Conservation (phyloP, 2,329 filamentous ascomycete species). For the Moelleriella libera region DNA sequence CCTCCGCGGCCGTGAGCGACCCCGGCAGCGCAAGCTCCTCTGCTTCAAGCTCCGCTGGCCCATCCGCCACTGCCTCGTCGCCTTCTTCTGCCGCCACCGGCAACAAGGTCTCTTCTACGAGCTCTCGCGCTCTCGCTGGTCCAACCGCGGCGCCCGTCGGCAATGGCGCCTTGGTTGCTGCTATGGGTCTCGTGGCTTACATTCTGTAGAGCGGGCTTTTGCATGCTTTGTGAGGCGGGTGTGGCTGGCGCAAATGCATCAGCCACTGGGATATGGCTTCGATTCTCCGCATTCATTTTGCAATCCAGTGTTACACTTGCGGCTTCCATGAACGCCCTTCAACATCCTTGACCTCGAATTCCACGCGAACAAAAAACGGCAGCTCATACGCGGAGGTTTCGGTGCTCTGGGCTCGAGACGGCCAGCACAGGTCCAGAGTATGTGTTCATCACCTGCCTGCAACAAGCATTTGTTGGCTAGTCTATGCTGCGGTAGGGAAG, state of each 20-base stretch:
- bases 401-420: too few relatives aligned
- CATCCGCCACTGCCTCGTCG: constrained; percentile 7
- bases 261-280: constrained; percentile 7
- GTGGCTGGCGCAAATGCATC: too few relatives aligned
- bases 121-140: constrained; percentile 18
- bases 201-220: constrained; percentile 23
- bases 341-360: neutral
- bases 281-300: constrained; percentile 18
- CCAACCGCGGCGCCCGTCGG: constrained; percentile 26
- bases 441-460: neutral
- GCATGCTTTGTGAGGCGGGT: too few relatives aligned
- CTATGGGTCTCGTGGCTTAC: constrained; percentile 37
- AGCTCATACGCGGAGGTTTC: too few relatives aligned
- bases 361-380: too few relatives aligned
- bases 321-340: neutral
- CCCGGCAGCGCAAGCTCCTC: constrained; percentile 9
- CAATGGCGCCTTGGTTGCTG: constrained; percentile 32
- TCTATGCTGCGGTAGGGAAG: neutral
- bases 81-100: constrained; percentile 6
- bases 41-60: constrained; percentile 12
- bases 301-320: constrained; percentile 13
- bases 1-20: constrained; percentile 14
- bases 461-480: neutral
- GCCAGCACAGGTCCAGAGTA: neutral
- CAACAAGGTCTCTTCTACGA: constrained; percentile 17